Percentiles rank a stretch among this genome's conserved stretches.
Evolutionary conservation across 768 basidiomycete species (phyloP).

Genomic region (Lentinus brumalis): DNA sequence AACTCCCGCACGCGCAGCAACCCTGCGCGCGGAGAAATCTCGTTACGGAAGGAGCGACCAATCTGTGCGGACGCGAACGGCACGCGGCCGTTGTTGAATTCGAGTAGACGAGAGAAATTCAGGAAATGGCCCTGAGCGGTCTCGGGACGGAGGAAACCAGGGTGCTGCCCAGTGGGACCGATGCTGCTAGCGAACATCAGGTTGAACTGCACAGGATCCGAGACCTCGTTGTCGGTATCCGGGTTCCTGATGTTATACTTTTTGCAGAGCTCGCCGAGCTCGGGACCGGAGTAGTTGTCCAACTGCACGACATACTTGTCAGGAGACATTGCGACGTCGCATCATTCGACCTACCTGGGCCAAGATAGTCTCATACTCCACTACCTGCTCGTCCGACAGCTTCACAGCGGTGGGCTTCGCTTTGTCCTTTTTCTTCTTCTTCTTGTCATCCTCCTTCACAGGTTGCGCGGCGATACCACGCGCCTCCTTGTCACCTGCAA

Average conservation of each 20-base stretch:
- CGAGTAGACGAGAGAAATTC: constrained; percentile 94
- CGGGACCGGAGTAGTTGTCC: constrained; percentile 90
- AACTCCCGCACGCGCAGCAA: constrained; percentile 97
- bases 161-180: constrained; percentile 95
- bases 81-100: constrained; percentile 96
- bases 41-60: constrained; percentile 95
- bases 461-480: constrained; percentile 69
- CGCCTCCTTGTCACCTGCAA: constrained; percentile 91
- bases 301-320: constrained; percentile 49
- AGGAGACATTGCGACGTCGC: background rate
- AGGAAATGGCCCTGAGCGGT: constrained; percentile 99
- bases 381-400: constrained; percentile 71
- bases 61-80: constrained; percentile 98
- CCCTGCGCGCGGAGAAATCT: constrained; percentile 96
- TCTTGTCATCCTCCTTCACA: constrained; percentile 51
- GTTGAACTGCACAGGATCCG: constrained; percentile 95
- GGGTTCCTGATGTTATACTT: constrained; percentile 85
- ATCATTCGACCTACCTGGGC: constrained; percentile 68
- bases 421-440: constrained; percentile 76
- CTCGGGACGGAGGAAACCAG: constrained; percentile 95
- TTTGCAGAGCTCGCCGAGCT: constrained; percentile 84
- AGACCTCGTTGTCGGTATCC: constrained; percentile 88
- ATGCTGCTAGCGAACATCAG: constrained; percentile 98
- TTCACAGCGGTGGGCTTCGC: constrained; percentile 69
- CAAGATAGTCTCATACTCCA: constrained; percentile 78